Evolutionary conservation across 176 grass and related monocot species (phyloP), one percentile per base, ranked within the genome.

Genomic region (Tillandsia leiboldiana): DNA sequence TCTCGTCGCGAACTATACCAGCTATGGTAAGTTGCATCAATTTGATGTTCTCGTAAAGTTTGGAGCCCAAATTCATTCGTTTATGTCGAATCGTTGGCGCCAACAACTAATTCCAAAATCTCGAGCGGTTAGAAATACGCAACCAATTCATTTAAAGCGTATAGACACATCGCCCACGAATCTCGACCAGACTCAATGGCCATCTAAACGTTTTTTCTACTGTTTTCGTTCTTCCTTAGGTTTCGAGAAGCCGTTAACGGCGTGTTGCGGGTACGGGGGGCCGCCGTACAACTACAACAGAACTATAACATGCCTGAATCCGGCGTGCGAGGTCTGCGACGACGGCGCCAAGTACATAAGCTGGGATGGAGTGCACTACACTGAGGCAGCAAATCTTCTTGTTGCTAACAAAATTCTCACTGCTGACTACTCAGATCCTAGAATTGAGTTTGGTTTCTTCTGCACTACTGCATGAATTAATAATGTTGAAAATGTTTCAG

Each of bases 281-380:
- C 83, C 92, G 51, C 88, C 92, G 33, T 96, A 96, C 80, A 96
- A 96, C 77, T 91, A 82, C 52, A 80, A 86, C 49, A 72, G 70
- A 10, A 86, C 53, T 26, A 70, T 49, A 27, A 75, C 59, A 8
- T 96, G 88, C 67, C 77, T 73, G 66, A 51, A 71, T 62, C 47
- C 42, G 2, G 80, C 80, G 27, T 74, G 26, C 63, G 13, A 88
- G 68, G 66, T 79, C 4, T 96, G 92, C 22, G 72, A 75, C n/a
- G 72, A 74, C 26, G 92, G 75, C n/a, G 86, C 84, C 0, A 86
- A 84, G 73, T 86, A 86, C 67, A 88, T 96, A 66, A 96, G 88
- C 57, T 96, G 88, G 92, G 92, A 91, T 8, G 92, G 92, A 14
- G 85, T 91, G 28, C 92, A 87, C 59, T 89, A 91, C 80, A 81